Conservation (phyloP, 78 protist species). For the Pigoraptor vietnamica region DNA sequence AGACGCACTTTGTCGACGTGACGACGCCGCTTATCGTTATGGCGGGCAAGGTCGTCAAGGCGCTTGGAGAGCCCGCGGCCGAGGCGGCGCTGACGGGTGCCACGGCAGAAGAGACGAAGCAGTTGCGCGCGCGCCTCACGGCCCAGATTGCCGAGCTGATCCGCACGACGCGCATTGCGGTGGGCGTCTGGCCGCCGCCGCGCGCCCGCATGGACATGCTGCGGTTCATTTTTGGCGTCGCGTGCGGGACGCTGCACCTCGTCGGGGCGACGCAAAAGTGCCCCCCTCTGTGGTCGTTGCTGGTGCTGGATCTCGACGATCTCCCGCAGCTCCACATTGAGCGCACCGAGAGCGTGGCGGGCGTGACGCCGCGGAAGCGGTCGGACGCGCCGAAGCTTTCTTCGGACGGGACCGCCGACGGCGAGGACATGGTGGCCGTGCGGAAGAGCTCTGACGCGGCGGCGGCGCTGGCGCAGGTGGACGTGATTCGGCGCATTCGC, state of each 20-base stretch:
- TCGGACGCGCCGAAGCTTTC: too few relatives aligned
- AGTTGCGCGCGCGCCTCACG: not conserved
- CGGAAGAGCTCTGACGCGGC: not conserved
- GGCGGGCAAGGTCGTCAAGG: not conserved
- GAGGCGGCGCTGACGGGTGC: not conserved
- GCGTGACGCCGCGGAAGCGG: too few relatives aligned
- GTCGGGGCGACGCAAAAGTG: not conserved
- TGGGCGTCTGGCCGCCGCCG: slow-evolving; percentile 3
- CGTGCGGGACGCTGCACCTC: not conserved
- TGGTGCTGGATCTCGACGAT: not conserved
- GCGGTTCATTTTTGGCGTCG: not conserved
- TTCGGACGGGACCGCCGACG: not conserved
- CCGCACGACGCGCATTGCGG: not conserved
- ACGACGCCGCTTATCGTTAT: not conserved
- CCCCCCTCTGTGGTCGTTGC: not conserved
- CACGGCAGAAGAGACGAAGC: not conserved
- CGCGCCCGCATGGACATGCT: not conserved
- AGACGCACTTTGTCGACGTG: not conserved
- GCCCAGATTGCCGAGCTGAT: not conserved
- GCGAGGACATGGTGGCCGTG: not conserved
- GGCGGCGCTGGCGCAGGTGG: not conserved
- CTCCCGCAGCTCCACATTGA: not conserved
- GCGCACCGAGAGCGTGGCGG: not conserved
- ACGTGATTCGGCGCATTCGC: not conserved
- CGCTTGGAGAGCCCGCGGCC: not conserved